Evolutionary conservation across 768 basidiomycete species (phyloP), one percentile per base, ranked within the genome.

Genomic region (Naganishia kalamii): DNA sequence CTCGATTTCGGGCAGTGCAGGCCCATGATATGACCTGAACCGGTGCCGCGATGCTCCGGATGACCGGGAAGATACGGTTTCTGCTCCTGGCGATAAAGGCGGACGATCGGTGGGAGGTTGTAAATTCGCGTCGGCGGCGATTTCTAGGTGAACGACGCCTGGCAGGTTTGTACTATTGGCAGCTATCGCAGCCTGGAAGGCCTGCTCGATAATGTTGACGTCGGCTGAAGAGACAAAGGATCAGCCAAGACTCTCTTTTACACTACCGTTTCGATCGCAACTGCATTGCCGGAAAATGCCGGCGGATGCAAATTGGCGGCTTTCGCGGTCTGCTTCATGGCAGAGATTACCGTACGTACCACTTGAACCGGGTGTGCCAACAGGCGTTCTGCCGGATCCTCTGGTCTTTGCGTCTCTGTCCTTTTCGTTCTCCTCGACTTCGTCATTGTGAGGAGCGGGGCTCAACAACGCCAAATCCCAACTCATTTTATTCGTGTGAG

Each of bases 381-480:
- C n/a, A 57, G 54, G 37, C 5, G 23, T 37, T 23, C n/a, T 57
- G 4, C 33, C 13, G 30, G 32, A 32, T 40, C 54, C 54, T 23
- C 10, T 21, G 12, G 54, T 35, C 13, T 57, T 57, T 19, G 21
- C 37, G 35, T 41, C 21, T 25, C 35, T 37, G 23, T 40, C 54
- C 6, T 4, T 17, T 11, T 21, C 2, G 27, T 57, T 57, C 23
- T 57, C 54, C 27, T 40, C 54, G 12, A 37, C 35, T 21, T 10
- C 2, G 13, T 57, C 33, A 27, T 27, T 8, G 35, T 41, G 35
- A 4, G 54, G 54, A 23, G 54, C 54, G 11, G 54, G 35, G 27
- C 54, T 57, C 23, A 57, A 23, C 54, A 57, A 41, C 21, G 54
- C 54, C 37, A 41, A 23, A 57, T 57, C 54, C 54, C 54, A 57